Evolutionary conservation across 176 grass and related monocot genomes (phyloP).

Genomic region (Guadua angustifolia): DNA sequence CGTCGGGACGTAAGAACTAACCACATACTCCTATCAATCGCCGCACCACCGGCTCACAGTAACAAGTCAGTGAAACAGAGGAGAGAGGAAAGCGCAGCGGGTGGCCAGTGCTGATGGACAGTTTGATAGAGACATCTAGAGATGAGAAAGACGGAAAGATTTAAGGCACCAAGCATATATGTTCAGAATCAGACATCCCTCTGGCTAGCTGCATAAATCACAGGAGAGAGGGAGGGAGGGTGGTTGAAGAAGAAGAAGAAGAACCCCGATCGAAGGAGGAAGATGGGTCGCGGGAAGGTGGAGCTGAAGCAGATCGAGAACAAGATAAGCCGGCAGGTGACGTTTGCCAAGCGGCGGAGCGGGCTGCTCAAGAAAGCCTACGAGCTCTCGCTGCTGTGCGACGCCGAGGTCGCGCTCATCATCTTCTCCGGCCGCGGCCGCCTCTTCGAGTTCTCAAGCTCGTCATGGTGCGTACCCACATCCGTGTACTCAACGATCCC

Average conservation of each 20-base stretch:
- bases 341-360: slow-evolving; percentile 89
- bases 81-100: not conserved
- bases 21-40: not conserved
- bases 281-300: slow-evolving; percentile 82
- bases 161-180: slow-evolving; percentile 14
- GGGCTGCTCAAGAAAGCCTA: slow-evolving; percentile 94
- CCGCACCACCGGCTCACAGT: not conserved
- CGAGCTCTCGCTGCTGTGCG: slow-evolving; percentile 91
- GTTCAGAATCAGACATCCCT: slow-evolving; percentile 9
- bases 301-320: slow-evolving; percentile 98
- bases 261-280: not conserved
- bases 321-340: slow-evolving; percentile 99
- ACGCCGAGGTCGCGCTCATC: slow-evolving; percentile 95
- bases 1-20: not conserved
- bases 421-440: slow-evolving; percentile 90
- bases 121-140: not conserved
- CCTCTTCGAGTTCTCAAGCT: slow-evolving; percentile 94
- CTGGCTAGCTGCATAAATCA: too few species aligned
- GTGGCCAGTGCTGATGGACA: not conserved
- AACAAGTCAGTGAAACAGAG: not conserved
- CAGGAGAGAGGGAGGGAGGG: not conserved
- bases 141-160: not conserved
- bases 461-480: slow-evolving; percentile 47
- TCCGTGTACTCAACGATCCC: slow-evolving; percentile 20
- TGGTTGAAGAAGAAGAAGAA: too few species aligned